Evolutionary conservation across 2,329 filamentous ascomycete genomes (phyloP).

Genomic region (Venturia oleaginea): DNA sequence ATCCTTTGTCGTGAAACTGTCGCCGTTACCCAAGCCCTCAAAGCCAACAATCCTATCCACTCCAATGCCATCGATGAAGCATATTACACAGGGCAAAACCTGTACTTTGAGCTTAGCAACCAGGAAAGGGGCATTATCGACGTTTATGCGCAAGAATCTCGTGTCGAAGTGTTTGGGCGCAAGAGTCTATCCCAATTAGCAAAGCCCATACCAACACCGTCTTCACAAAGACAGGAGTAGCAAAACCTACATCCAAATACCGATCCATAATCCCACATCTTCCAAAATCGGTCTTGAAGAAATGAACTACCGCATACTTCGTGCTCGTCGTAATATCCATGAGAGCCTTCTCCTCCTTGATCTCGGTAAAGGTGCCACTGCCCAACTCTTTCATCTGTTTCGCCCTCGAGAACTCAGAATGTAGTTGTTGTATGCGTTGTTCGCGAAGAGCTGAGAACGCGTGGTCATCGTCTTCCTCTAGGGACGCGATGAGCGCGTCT

Average conservation of each 20-base stretch:
- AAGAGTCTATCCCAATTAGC: conserved; percentile 29
- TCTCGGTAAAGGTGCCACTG: conserved; percentile 46
- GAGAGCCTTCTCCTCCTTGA: conserved; percentile 49
- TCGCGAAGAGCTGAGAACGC: conserved; percentile 47
- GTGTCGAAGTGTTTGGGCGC: conserved; percentile 51
- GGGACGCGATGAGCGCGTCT: conserved; percentile 50
- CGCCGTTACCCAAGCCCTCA: conserved; percentile 45
- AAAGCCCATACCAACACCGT: neutral
- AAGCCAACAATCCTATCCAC: conserved; percentile 51
- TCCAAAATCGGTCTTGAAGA: conserved; percentile 55
- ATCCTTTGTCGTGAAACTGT: conserved; percentile 46
- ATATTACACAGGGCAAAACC: conserved; percentile 49
- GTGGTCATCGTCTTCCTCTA: conserved; percentile 45
- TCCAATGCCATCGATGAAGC: conserved; percentile 46
- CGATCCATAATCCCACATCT: conserved; percentile 54
- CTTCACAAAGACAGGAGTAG: neutral
- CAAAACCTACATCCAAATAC: conserved; percentile 37
- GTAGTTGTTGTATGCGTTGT: conserved; percentile 48
- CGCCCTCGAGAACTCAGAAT: conserved; percentile 45
- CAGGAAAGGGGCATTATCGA: conserved; percentile 51
- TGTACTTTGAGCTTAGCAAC: conserved; percentile 49
- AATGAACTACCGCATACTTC: conserved; percentile 51
- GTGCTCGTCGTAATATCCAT: conserved; percentile 52
- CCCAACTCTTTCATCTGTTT: conserved; percentile 41
- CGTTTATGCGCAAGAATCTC: conserved; percentile 48